phyloP scores from a whole-genome alignment of 208 protist genomes.

The Trypanosoma avium region DNA sequence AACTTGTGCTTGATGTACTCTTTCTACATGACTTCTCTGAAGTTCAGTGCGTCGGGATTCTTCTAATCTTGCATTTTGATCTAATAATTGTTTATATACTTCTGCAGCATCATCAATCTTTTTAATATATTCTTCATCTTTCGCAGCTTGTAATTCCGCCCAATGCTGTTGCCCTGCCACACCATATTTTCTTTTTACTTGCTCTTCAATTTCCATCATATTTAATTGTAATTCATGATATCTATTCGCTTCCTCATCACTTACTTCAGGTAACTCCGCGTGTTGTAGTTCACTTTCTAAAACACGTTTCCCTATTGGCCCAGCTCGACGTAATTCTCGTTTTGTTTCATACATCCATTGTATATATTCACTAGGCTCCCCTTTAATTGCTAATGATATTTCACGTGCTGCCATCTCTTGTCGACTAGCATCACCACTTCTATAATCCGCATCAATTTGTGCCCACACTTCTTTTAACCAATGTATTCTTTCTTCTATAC shows the following conservation, averaged over 20 bases:
- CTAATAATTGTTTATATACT: slow-evolving; percentile 75
- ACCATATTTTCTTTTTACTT: slow-evolving; percentile 72
- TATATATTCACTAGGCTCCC: slow-evolving; percentile 85
- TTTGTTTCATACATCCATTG: slow-evolving; percentile 84
- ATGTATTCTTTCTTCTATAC: slow-evolving; percentile 59
- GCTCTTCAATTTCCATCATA: slow-evolving; percentile 76
- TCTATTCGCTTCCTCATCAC: slow-evolving; percentile 75
- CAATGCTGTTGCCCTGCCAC: slow-evolving; percentile 85
- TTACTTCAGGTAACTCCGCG: slow-evolving; percentile 71
- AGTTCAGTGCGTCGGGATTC: slow-evolving; percentile 71
- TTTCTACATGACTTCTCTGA: slow-evolving; percentile 64
- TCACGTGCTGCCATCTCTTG: slow-evolving; percentile 69
- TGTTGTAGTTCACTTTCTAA: slow-evolving; percentile 39
- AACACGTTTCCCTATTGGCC: slow-evolving; percentile 46
- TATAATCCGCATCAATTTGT: slow-evolving; percentile 88
- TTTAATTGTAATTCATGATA: slow-evolving; percentile 64
- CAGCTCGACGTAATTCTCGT: slow-evolving; percentile 60
- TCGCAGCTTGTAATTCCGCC: slow-evolving; percentile 79
- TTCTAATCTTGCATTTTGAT: slow-evolving; percentile 64
- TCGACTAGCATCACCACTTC: slow-evolving; percentile 54
- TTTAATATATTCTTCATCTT: slow-evolving; percentile 72
- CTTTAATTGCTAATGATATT: slow-evolving; percentile 69
- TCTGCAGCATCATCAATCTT: slow-evolving; percentile 78
- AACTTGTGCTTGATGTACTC: slow-evolving; percentile 79
- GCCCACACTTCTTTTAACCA: slow-evolving; percentile 89